A percentile compares a stretch with the other conserved stretches of the same genome.
Evolutionary conservation across 2,329 filamentous ascomycete species (phyloP).

Genomic region (Ceratocystis eucalypticola): DNA sequence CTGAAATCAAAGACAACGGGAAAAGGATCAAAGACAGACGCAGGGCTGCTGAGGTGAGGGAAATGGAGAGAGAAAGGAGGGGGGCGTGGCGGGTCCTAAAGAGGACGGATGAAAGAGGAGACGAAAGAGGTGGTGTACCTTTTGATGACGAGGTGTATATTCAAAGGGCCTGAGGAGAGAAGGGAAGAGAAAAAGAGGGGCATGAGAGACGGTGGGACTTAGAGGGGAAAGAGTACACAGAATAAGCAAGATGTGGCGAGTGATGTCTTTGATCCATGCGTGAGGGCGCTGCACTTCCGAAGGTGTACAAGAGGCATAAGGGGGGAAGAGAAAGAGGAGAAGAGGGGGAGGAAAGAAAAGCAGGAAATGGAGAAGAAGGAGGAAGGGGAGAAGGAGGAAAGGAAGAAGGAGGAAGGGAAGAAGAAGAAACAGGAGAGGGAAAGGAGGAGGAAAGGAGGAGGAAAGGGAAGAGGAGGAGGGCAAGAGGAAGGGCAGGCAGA

Average conservation of each 20-base stretch:
- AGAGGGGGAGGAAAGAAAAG: neutral
- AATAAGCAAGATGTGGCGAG: constrained; percentile 15
- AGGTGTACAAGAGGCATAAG: neutral
- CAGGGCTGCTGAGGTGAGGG: neutral
- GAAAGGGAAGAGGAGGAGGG: too few species aligned
- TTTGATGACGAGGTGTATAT: neutral
- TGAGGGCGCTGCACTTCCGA: constrained; percentile 7
- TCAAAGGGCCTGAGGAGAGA: neutral
- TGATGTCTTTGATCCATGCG: constrained; percentile 10
- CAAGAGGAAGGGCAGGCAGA: too few species aligned
- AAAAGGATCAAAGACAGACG: neutral
- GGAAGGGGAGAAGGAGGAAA: neutral
- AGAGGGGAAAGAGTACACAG: neutral
- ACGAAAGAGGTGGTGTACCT: neutral
- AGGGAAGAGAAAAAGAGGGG: neutral
- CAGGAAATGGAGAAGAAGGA: neutral
- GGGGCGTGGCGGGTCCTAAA: neutral
- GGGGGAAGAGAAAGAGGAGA: neutral
- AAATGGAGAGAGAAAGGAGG: neutral
- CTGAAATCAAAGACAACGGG: neutral
- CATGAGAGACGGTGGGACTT: neutral
- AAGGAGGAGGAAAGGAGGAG: too few species aligned
- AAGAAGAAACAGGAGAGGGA: too few species aligned
- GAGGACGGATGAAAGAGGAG: neutral
- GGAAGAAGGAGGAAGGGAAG: too few species aligned